Evolutionary conservation across 257 asterid genomes (phyloP), one percentile per base, ranked within the genome.

Genomic region (Voacanga thouarsii): DNA sequence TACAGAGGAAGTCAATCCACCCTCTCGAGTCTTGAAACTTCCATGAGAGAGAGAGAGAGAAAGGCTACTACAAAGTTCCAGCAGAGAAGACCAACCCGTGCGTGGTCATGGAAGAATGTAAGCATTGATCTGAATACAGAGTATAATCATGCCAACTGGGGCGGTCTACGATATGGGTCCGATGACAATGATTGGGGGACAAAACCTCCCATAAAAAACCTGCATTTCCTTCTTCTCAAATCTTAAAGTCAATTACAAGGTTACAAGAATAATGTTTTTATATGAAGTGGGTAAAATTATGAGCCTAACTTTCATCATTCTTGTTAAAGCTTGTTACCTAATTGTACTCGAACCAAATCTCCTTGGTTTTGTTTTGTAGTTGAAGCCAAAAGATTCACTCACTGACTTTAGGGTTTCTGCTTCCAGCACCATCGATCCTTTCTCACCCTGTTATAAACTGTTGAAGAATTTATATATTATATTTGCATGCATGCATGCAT

Each of bases 241-340:
- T 50, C 39, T 16, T 24, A 80, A 80, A 76, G 81, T 86, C 83
- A 81, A 83, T 33, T 72, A 16, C 24, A 51, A 80, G 24, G 71
- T 33, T 51, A 71, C 41, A 47, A 74, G 59, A 65, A n/a, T 10
- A 37, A 11, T 30, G 8, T 66, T 63, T 43, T 67, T 39, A 64
- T 50, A 72, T 56, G 80, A 83, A 81, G 82, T 83, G 24, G 87
- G 84, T 77, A 43, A 83, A 75, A 79, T 69, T 65, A 71, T 77
- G 82, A 69, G 75, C 77, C 81, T 45, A 72, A 78, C 43, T 57
- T 69, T 77, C 77, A 71, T 75, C 77, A 80, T 71, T 71, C 57
- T 79, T 82, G 73, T 77, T 56, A 79, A 81, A 77, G 57, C 61
- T 72, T 53, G 77, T 74, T 23, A 83, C 84, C 80, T 83, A 83